A percentile compares a stretch with the other conserved stretches of the same genome.
Conservation (phyloP, 2,329 filamentous ascomycete species). For the Thielaviopsis musarum region DNA sequence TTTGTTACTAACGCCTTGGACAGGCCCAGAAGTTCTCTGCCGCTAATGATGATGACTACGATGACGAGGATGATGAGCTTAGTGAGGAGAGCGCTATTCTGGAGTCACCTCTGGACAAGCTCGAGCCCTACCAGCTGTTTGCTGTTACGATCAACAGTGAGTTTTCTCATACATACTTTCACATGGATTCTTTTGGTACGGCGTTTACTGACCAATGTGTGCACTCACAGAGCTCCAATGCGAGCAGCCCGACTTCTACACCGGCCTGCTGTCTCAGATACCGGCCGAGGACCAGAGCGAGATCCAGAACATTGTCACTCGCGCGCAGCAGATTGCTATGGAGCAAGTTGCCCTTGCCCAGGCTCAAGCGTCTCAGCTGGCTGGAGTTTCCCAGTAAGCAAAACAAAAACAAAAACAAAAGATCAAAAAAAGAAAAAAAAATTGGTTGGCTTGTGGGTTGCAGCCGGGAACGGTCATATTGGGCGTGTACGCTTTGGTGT, state of each 20-base stretch:
- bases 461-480: neutral
- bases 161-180: constrained; percentile 22
- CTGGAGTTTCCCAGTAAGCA: constrained; percentile 1
- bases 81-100: constrained; percentile 84
- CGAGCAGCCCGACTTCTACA: constrained; percentile 80
- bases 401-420: neutral
- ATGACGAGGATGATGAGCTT: constrained; percentile 53
- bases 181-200: neutral
- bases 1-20: constrained; percentile 14
- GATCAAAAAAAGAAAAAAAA: neutral
- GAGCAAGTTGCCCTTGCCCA: constrained; percentile 18
- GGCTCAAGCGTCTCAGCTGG: constrained; percentile 13
- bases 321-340: constrained; percentile 29
- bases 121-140: constrained; percentile 89
- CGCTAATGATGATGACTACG: constrained; percentile 47
- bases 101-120: constrained; percentile 85
- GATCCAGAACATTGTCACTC: constrained; percentile 62
- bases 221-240: constrained; percentile 55
- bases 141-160: constrained; percentile 65
- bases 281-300: constrained; percentile 65
- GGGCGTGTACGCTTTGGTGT: neutral
- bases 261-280: constrained; percentile 61
- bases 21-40: constrained; percentile 72
- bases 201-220: neutral
- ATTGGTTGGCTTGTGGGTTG: neutral